These are phyloP conservation scores for Halophytophthora batemanensis DNA, from an alignment of 352 stramenopile species.

Conservation along the genomic window DNA sequence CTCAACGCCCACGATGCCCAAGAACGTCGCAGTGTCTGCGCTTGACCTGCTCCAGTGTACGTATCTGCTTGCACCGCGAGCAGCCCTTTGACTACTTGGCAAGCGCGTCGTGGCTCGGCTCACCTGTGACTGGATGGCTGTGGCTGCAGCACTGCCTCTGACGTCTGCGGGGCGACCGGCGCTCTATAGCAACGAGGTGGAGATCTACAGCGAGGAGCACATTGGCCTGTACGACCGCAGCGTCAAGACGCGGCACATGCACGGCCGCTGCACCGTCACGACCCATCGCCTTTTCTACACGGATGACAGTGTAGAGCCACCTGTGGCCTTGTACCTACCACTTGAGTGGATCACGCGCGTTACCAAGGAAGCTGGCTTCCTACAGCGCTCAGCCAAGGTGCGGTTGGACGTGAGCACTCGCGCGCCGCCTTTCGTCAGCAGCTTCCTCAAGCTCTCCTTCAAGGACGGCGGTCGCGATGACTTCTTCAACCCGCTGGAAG, in stretches of 20 bases:
- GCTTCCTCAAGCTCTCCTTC: constrained; percentile 84
- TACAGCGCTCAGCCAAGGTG: constrained; percentile 82
- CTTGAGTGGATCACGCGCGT: constrained; percentile 69
- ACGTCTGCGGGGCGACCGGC: constrained; percentile 65
- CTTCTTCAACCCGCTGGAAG: constrained; percentile 75
- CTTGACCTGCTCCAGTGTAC: constrained; percentile 70
- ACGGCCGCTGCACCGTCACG: constrained; percentile 75
- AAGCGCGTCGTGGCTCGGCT: no score
- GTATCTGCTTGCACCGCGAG: constrained; percentile 8
- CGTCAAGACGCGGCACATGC: constrained; percentile 68
- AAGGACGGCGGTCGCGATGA: constrained; percentile 84
- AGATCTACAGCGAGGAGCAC: constrained; percentile 85
- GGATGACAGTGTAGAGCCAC: constrained; percentile 47
- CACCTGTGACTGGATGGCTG: background rate
- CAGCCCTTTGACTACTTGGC: no score
- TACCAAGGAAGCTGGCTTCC: constrained; percentile 80
- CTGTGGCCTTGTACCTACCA: constrained; percentile 64
- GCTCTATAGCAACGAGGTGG: constrained; percentile 79
- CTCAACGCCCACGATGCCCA: constrained; percentile 3
- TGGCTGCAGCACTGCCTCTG: constrained; percentile 52
- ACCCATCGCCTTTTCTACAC: constrained; percentile 86
- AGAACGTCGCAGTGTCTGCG: constrained; percentile 27
- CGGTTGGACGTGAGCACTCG: constrained; percentile 61
- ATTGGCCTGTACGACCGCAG: constrained; percentile 82
- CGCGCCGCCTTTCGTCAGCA: constrained; percentile 35